phyloP scores from a whole-genome alignment of 2,329 filamentous ascomycete genomes.

The Esteya vermicola region DNA sequence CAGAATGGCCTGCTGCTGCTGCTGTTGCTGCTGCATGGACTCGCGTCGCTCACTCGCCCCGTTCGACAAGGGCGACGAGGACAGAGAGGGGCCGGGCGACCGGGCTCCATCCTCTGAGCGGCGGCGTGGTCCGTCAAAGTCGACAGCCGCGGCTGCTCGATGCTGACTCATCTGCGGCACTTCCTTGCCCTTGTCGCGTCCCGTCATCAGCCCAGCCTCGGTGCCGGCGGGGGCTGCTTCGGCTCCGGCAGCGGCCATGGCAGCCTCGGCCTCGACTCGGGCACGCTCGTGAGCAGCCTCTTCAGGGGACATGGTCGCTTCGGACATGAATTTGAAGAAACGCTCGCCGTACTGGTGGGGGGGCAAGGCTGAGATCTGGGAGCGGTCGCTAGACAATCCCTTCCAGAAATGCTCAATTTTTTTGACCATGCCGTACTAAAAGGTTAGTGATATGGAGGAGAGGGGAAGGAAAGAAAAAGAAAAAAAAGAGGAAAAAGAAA shows the following conservation, averaged over 20 bases:
- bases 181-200: constrained; percentile 16
- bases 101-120: too few species aligned
- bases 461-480: constrained; percentile 8
- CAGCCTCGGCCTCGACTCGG: constrained; percentile 13
- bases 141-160: not conserved
- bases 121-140: too few species aligned
- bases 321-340: constrained; percentile 83
- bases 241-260: constrained; percentile 15
- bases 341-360: constrained; percentile 85
- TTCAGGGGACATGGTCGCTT: constrained; percentile 80
- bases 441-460: too few species aligned
- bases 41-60: constrained; percentile 42
- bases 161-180: too few species aligned
- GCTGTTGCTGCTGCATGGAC: constrained; percentile 34
- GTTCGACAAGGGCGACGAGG: too few species aligned
- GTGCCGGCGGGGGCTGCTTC: constrained; percentile 20
- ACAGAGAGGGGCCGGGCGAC: too few species aligned
- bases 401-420: constrained; percentile 97
- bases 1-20: too few species aligned
- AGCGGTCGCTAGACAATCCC: constrained; percentile 68
- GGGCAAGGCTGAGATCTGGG: constrained; percentile 82
- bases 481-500: constrained; percentile 12
- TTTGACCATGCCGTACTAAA: constrained; percentile 82
- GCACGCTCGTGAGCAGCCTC: constrained; percentile 48
- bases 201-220: constrained; percentile 17